phyloP scores from a whole-genome alignment of 495 filamentous ascomycete genomes.

The Lasiosphaeriaceae sp. region DNA sequence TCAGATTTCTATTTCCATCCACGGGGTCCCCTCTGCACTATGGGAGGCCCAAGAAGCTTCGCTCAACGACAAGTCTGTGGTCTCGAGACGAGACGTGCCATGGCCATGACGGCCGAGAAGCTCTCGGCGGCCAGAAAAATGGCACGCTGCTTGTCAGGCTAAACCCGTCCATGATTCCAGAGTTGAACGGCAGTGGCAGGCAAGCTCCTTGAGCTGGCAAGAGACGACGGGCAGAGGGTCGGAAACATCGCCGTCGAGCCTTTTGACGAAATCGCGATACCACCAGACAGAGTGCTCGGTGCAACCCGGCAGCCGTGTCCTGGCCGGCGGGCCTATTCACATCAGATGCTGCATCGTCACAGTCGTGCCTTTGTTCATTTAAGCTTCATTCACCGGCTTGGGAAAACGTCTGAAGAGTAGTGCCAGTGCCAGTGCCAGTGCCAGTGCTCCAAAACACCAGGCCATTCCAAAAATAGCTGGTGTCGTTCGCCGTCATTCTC shows the following conservation, averaged over 20 bases:
- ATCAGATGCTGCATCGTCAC: conserved; percentile 12
- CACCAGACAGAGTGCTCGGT: conserved; percentile 16
- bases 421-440: neutral
- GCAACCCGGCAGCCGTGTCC: conserved; percentile 13
- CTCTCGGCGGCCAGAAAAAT: neutral
- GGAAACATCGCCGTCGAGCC: conserved; percentile 12
- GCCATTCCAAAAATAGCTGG: conserved; percentile 31
- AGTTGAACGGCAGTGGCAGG: too few species aligned
- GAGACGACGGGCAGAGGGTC: too few species aligned
- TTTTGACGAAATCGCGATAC: conserved; percentile 13
- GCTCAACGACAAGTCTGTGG: conserved; percentile 2
- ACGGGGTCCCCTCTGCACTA: neutral
- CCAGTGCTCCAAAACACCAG: neutral
- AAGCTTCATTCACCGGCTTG: conserved; percentile 11
- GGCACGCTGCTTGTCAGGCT: conserved; percentile 4
- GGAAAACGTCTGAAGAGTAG: too few species aligned
- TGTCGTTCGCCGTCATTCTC: neutral
- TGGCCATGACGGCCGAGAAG: neutral
- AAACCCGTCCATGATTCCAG: neutral
- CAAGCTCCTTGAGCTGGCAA: too few species aligned
- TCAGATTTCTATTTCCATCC: conserved; percentile 21
- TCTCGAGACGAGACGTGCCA: neutral
- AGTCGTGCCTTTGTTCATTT: conserved; percentile 14
- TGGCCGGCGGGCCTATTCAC: conserved; percentile 7
- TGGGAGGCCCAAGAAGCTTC: neutral